These are phyloP conservation scores for Ascochyta koolunga DNA, from an alignment of 2,329 filamentous ascomycete genomes.

Conservation along the genomic window DNA sequence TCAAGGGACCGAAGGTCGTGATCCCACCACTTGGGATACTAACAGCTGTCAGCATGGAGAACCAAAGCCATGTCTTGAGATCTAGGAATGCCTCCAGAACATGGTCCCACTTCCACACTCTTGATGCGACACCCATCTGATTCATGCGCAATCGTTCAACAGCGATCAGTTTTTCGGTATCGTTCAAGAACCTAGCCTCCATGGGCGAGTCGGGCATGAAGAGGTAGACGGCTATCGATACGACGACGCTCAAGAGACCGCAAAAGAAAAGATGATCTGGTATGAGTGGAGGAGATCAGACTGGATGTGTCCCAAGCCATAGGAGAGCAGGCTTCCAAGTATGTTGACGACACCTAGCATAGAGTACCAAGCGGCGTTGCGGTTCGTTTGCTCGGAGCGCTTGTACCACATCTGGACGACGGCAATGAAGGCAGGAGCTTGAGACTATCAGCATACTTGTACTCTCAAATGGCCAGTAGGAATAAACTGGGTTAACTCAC, in stretches of 20 bases:
- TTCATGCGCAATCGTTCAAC: slow-evolving; percentile 59
- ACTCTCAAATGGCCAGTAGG: background rate
- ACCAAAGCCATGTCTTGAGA: slow-evolving; percentile 66
- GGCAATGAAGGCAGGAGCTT: slow-evolving; percentile 44
- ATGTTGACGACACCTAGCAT: slow-evolving; percentile 67
- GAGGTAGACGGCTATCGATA: slow-evolving; percentile 56
- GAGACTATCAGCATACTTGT: slow-evolving; percentile 1
- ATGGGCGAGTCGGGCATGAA: slow-evolving; percentile 70
- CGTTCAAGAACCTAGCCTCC: slow-evolving; percentile 62
- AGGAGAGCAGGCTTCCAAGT: slow-evolving; percentile 61
- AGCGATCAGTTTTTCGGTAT: slow-evolving; percentile 63
- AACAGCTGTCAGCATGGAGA: slow-evolving; percentile 49
- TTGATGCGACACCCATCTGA: slow-evolving; percentile 50
- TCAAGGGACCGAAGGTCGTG: slow-evolving; percentile 64
- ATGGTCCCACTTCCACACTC: slow-evolving; percentile 59
- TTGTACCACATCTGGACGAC: slow-evolving; percentile 63
- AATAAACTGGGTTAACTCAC: slow-evolving; percentile 18
- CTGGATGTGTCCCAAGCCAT: slow-evolving; percentile 64
- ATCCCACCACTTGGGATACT: slow-evolving; percentile 64
- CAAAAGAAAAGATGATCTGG: slow-evolving; percentile 48
- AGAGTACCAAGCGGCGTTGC: slow-evolving; percentile 65
- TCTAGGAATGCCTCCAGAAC: slow-evolving; percentile 62
- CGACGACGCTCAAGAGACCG: slow-evolving; percentile 57
- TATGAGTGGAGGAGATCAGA: slow-evolving; percentile 50
- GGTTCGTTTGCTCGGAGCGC: slow-evolving; percentile 63